Evolutionary conservation across 768 basidiomycete species (phyloP), one percentile per base, ranked within the genome.

Genomic region (Leucosporidium scottii): DNA sequence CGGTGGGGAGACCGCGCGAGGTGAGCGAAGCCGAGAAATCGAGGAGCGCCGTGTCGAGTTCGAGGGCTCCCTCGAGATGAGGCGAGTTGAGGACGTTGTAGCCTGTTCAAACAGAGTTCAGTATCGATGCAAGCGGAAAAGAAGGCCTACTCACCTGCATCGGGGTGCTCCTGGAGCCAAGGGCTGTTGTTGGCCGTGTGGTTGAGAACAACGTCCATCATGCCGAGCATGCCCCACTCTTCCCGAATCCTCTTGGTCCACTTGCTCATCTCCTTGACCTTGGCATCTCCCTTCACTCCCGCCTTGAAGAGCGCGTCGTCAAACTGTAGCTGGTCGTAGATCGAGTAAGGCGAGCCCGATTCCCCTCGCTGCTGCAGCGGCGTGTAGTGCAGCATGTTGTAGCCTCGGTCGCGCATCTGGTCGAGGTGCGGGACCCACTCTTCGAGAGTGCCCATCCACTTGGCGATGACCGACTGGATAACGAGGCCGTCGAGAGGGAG

Each of bases 331-430:
- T 99, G 96, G 76, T 93, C 85, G 63, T 85, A 85, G 75, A 98
- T 92, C 23, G 91, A 93, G 78, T 97, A 99, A 0, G 96, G 96
- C 73, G 90, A 93, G 69, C 89, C 84, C 71, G 89, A 91, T 70
- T 85, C 84, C 27, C 96, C 96, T 44, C 93, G 82, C 76, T 90
- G 87, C 79, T 99, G 94, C 9, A 99, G 81, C 0, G 96, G 96
- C 0, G 94, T 90, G 82, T 89, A 99, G 76, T 99, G 96, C 53
- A 99, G 81, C 91, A 98, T 96, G 61, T 93, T 99, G 81, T 99
- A 99, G 1, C 96, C 94, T 58, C 94, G 82, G 62, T 90, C 83
- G 61, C 86, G 85, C 17, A 91, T 89, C 79, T 93, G 91, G 59
- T 84, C 82, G 72, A 96, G 90, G 76, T 90, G 85, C 4, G 82